These are phyloP conservation scores for sunflower (Helianthus annuus) DNA, from an alignment of 129 eudicot species.

Conservation along the genomic window DNA sequence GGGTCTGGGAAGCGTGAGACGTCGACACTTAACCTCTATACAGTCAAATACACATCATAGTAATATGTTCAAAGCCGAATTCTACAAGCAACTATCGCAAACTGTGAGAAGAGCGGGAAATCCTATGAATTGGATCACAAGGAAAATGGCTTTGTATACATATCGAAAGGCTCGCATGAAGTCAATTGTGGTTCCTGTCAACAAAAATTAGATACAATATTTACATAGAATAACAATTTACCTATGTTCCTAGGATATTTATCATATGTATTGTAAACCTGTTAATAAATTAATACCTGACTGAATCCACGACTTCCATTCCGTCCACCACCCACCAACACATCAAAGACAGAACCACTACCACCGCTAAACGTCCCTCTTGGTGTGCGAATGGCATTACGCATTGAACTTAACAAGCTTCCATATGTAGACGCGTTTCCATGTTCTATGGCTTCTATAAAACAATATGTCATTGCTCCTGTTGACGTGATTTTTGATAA, in stretches of 20 bases:
- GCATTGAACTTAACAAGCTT: constrained; percentile 74
- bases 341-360: constrained; percentile 45
- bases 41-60: neutral
- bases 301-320: constrained; percentile 46
- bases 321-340: constrained; percentile 61
- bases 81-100: neutral
- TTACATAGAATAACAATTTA: neutral
- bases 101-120: neutral
- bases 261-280: neutral
- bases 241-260: neutral
- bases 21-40: neutral
- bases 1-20: too few relatives aligned
- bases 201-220: neutral
- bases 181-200: constrained; percentile 85
- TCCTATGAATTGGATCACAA: constrained; percentile 38
- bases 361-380: constrained; percentile 36
- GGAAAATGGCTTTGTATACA: constrained; percentile 74
- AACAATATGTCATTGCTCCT: constrained; percentile 94
- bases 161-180: constrained; percentile 66
- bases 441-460: constrained; percentile 94
- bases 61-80: neutral
- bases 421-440: constrained; percentile 85
- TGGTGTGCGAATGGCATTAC: constrained; percentile 54
- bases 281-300: constrained; percentile 40
- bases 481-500: constrained; percentile 87